Evolutionary conservation across 805 yeast genomes (phyloP), one percentile per base, ranked within the genome.

Genomic region (Nakazawaea wyomingensis): DNA sequence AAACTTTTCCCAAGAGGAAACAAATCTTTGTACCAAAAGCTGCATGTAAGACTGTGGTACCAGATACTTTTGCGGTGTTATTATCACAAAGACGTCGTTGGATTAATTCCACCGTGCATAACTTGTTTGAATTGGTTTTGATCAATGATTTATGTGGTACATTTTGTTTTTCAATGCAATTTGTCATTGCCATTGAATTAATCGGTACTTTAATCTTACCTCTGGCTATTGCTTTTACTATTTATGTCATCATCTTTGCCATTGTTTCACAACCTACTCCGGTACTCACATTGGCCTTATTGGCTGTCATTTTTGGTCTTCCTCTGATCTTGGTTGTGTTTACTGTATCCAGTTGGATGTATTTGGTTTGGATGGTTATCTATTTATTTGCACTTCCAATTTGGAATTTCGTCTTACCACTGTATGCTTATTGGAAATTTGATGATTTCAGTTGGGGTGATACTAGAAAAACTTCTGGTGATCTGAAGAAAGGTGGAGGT

Each of bases 361-460:
- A 88, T 57, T 54, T 90, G 38, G 43, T 80, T 22, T 90, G 96
- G 85, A 84, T 88, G 82, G 41, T 78, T 26, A 72, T 88, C 45
- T 90, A 90, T 59, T 62, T 89, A 22, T 1, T 77, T 17, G 93
- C 96, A 1, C 73, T 90, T 47, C 96, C 96, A n/a, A 72, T 90
- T 44, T 90, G 97, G 97, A 90, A 89, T 62, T 83, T 90, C 55
- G 79, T 88, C 4, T 69, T 90, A 37, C 97, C 97, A 2, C 57
- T 80, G 10, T 88, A 90, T 62, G 84, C 96, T 0, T 89, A 72
- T 60, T 90, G 97, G 97, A 88, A 88, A 57, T 88, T 89, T 64
- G 97, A 90, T 63, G 96, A 90, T 60, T 90, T 90, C 64, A 80
- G 89, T 59, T 90, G 97, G 97, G 96, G 97, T 57, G 95, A 87